A percentile compares a stretch with the other conserved stretches of the same genome.
Evolutionary conservation across 345 rosid genomes (phyloP).

Genomic region (Streptanthus diversifolius): DNA sequence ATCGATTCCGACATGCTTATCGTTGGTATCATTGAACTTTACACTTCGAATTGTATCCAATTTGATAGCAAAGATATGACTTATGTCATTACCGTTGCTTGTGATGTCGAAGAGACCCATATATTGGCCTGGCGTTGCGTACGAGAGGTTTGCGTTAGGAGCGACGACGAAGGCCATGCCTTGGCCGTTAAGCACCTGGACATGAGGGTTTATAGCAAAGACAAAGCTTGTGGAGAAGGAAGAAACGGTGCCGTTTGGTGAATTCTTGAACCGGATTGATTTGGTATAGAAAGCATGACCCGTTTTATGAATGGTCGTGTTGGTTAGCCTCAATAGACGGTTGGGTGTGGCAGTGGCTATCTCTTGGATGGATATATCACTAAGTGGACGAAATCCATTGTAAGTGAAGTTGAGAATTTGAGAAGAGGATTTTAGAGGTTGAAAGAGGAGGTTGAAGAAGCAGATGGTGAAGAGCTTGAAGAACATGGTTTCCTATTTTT

Average conservation of each 20-base stretch:
- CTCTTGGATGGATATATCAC: constrained; percentile 45
- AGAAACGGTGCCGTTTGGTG: constrained; percentile 35
- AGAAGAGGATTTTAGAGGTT: neutral
- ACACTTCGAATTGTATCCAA: neutral
- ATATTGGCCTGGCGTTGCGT: neutral
- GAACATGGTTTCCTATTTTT: neutral
- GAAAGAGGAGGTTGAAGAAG: constrained; percentile 5
- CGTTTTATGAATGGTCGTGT: constrained; percentile 35
- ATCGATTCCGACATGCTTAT: neutral
- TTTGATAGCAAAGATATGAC: neutral
- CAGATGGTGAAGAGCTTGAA: neutral
- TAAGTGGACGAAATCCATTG: neutral
- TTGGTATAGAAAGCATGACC: constrained; percentile 68
- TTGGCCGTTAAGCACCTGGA: constrained; percentile 58
- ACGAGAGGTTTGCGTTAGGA: constrained; percentile 33
- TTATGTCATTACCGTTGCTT: neutral
- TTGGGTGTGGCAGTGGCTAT: constrained; percentile 38
- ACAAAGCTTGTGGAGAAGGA: constrained; percentile 57
- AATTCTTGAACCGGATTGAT: constrained; percentile 50
- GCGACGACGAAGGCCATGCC: constrained; percentile 72
- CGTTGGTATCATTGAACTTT: neutral
- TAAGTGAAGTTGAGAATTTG: neutral
- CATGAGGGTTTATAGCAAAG: constrained; percentile 37
- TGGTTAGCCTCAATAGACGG: constrained; percentile 56
- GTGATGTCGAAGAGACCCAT: neutral